Conservation (phyloP, 73 alveolate species). For the Diophrys appendiculata region DNA sequence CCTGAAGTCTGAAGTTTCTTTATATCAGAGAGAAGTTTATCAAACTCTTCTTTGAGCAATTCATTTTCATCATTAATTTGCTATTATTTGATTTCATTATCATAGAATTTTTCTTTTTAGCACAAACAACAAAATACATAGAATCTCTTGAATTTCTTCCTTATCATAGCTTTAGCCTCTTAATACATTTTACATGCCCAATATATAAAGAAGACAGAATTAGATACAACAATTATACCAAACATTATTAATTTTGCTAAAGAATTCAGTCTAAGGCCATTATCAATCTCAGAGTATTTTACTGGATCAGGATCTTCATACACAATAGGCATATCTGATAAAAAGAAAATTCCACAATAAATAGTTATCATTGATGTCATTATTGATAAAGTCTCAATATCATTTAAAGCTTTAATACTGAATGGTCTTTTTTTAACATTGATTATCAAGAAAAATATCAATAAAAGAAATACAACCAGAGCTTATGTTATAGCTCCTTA, state of each 20-base stretch:
- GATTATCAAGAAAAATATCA: slow-evolving; percentile 28
- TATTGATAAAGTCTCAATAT: slow-evolving; percentile 43
- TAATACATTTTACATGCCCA: slow-evolving; percentile 46
- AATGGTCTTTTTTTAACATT: slow-evolving; percentile 41
- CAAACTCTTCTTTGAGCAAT: slow-evolving; percentile 8
- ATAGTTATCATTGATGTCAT: slow-evolving; percentile 38
- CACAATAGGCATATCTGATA: slow-evolving; percentile 9
- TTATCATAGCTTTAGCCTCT: slow-evolving; percentile 23
- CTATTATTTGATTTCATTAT: background rate
- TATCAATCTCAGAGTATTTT: background rate
- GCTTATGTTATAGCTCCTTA: slow-evolving; percentile 63
- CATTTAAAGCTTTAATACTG: slow-evolving; percentile 25
- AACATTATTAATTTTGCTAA: background rate
- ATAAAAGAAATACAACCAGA: slow-evolving; percentile 46
- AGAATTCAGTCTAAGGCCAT: slow-evolving; percentile 4
- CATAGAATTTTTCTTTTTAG: background rate
- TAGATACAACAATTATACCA: background rate
- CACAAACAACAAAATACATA: background rate
- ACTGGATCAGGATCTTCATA: slow-evolving; percentile 8
- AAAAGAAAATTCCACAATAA: slow-evolving; percentile 60
- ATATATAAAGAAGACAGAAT: slow-evolving; percentile 21
- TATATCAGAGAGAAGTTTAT: too few relatives aligned
- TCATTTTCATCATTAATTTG: background rate
- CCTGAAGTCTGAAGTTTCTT: too few relatives aligned
- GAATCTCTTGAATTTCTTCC: slow-evolving; percentile 16